Conservation (phyloP, 345 rosid genomes). For the Hibiscus mutabilis region DNA sequence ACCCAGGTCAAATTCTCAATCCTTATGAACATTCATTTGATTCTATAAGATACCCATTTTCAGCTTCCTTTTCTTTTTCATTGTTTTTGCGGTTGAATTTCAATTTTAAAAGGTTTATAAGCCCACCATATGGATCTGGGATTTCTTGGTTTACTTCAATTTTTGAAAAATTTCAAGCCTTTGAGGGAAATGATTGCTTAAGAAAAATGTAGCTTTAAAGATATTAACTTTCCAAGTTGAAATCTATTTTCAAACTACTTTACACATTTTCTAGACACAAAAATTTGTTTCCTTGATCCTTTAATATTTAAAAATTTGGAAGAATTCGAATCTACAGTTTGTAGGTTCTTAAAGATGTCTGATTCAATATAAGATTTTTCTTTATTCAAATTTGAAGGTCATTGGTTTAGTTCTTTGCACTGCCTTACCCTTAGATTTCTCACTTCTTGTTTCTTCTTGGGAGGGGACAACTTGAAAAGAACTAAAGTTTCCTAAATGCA, state of each 20-base stretch:
- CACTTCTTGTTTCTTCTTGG: no score
- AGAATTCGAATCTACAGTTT: slow-evolving; percentile 12
- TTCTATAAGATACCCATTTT: not conserved
- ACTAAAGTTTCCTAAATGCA: not conserved
- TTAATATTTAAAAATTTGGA: not conserved
- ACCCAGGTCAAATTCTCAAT: slow-evolving; percentile 7
- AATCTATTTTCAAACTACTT: not conserved
- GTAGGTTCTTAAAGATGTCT: not conserved
- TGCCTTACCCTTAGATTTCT: not conserved
- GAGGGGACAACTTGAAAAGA: not conserved
- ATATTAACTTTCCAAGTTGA: not conserved
- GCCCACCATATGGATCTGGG: slow-evolving; percentile 1
- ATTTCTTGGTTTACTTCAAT: slow-evolving; percentile 6
- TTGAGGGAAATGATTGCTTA: slow-evolving; percentile 6
- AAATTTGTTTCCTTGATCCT: not conserved
- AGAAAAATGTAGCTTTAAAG: not conserved
- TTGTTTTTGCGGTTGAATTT: not conserved
- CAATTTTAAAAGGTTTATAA: not conserved
- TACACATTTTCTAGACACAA: slow-evolving; percentile 4
- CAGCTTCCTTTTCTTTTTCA: not conserved
- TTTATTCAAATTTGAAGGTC: not conserved
- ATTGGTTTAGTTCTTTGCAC: not conserved
- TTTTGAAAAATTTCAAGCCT: not conserved
- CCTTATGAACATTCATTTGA: not conserved
- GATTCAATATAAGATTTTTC: not conserved